Base-by-base conservation (phyloP, 805 yeast genomes). In the Danielia oregonensis region DNA sequence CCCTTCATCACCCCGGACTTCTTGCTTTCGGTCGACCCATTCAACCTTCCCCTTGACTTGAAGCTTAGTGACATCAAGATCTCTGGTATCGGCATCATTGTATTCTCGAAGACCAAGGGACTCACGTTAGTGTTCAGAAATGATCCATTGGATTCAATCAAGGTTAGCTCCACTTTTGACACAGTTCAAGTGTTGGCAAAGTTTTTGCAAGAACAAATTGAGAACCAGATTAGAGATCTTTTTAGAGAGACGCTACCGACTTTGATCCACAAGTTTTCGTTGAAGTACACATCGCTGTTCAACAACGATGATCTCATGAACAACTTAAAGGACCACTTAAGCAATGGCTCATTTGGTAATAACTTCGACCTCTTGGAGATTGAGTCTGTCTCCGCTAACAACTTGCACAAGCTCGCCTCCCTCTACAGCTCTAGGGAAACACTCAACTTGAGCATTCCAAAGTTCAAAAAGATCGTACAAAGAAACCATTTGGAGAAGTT, bases 231-330 rank as follows among this genome's bases (percentile, higher is more conserved):
- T 22, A 65, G 94, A 34, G 86, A 82, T 33, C 65, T 87, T 42
- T 87, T 87, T 60, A 69, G 93, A 41, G 96, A 87, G 53, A 82
- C 86, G 33, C 68, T 87, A 35, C 96, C 96, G 2, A 78, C 86
- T 8, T 76, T 86, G 29, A 68, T 87, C 33, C 89, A 87, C 59
- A 77, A 82, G 48, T 70, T 86, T 37, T 78, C 87, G 23, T 76
- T 83, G 49, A 77, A 74, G 46, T 87, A 64, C 40, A 48, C 47
- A 14, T 42, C 49, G 6, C 30, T 49, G 2, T 46, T 54, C 32
- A 40, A 46, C 12, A 37, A 46, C 27, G 46, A 51, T 17, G 51
- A 49, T 32, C 32, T 42, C 27, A 42, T 53, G 30, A 38, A 42
- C 37, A 52, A 53, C 30, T 33, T 54, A 27, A 45, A 43, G 25